Evolutionary conservation across 495 filamentous ascomycete species (phyloP), one percentile per base, ranked within the genome.

Genomic region (Lasiosphaeria hispida): DNA sequence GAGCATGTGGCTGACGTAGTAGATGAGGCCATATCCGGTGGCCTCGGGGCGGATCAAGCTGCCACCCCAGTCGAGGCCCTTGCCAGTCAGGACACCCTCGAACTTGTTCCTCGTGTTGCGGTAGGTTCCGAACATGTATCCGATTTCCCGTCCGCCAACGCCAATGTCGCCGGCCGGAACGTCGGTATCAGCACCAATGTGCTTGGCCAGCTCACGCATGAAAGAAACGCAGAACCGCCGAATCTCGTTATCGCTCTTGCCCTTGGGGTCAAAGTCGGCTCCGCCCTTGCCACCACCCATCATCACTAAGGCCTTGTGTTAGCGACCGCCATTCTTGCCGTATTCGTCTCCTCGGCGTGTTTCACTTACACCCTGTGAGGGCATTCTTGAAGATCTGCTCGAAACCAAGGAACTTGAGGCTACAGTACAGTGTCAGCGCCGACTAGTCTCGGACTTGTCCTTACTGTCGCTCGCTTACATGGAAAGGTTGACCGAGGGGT

Each of bases 321-420:
- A 75, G 70, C 60, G 33, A 50, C 39, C 48, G 64, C 45, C 48
- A 23, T 9, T 11, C 39, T 36, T 42, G 10, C 18, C n/a, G n/a
- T n/a, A n/a, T 44, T 23, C 35, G 15, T 30, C 53, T 33, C 15
- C n/a, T 34, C 14, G n/a, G 14, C 45, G 7, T 38, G 40, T 41
- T 15, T 10, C 17, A 88, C 90, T 83, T 79, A 93, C 90, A 77
- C 63, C 94, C 94, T 59, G 94, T 97, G 66, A 98, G 80, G 61
- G 94, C 94, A 92, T 98, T 98, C 87, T 98, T 98, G 83, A 98
- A 97, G 78, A 91, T 94, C 83, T 98, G 94, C 87, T 98, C 94
- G 72, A 97, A 97, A 54, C 93, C 94, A 66, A 98, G 82, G 82
- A 97, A 97, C 80, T 98, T 98, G 61, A 98, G 83, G 69, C 72